Evolutionary conservation across 768 basidiomycete genomes (phyloP).

Genomic region (Royoungia palumana): DNA sequence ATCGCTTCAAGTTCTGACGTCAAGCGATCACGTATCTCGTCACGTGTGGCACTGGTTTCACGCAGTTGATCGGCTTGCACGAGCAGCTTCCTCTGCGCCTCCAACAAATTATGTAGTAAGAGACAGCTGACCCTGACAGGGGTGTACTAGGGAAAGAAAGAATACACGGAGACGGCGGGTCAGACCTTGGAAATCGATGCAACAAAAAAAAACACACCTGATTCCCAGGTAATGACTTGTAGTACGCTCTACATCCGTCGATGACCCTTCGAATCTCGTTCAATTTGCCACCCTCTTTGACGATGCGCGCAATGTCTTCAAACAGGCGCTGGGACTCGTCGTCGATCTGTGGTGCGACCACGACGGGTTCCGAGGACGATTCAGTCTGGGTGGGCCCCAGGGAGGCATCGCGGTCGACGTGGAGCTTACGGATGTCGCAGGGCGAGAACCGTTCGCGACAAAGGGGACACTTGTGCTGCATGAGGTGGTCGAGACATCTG

Average conservation of each 20-base stretch:
- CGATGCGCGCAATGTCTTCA: slow-evolving; percentile 49
- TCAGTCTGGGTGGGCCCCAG: slow-evolving; percentile 16
- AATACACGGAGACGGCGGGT: slow-evolving; percentile 7
- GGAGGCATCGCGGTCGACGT: slow-evolving; percentile 49
- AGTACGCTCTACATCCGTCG: slow-evolving; percentile 47
- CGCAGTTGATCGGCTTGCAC: slow-evolving; percentile 34
- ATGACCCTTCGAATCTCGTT: slow-evolving; percentile 48
- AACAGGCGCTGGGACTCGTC: slow-evolving; percentile 52
- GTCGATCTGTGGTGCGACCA: slow-evolving; percentile 28
- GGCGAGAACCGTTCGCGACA: slow-evolving; percentile 55
- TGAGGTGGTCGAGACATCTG: slow-evolving; percentile 49
- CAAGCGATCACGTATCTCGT: slow-evolving; percentile 30
- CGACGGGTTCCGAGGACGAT: slow-evolving; percentile 18
- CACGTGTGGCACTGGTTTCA: slow-evolving; percentile 31
- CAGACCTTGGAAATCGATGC: too few species aligned
- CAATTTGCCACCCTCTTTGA: slow-evolving; percentile 55
- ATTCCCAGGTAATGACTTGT: slow-evolving; percentile 43
- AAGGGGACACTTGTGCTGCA: slow-evolving; percentile 53
- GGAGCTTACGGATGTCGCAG: slow-evolving; percentile 49
- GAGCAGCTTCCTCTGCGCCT: slow-evolving; percentile 42
- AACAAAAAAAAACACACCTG: slow-evolving; percentile 32
- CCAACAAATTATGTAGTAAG: slow-evolving; percentile 49
- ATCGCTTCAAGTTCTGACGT: slow-evolving; percentile 35
- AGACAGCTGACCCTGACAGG: slow-evolving; percentile 49
- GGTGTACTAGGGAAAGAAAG: slow-evolving; percentile 37